Base-by-base conservation (phyloP, 768 basidiomycete genomes). In the Lepiota venenata region DNA sequence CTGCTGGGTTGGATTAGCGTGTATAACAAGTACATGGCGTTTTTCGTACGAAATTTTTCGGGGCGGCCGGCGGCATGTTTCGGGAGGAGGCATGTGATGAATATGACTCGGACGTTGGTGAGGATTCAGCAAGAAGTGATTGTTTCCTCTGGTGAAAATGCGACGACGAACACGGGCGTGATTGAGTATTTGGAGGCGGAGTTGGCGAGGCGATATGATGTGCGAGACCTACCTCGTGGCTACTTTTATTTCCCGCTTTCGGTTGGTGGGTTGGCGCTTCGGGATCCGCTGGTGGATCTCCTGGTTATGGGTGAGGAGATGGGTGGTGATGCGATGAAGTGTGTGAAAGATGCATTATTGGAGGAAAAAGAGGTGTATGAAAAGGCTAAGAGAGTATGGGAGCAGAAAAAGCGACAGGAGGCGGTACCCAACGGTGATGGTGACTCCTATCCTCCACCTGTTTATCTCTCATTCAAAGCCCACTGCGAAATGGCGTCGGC, bases 11-110 rank as follows among this genome's bases (percentile, higher is more conserved):
- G 70, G 67, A 64, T 72, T 2, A 71, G 72, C 43, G 65, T 61
- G 5, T 71, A 68, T 49, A 75, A 74, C 65, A 71, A 70, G 61
- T 74, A 74, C 57, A 68, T 71, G 65, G 66, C 63, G 29, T 73
- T 73, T 60, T 67, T 74, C 55, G 55, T 64, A 8, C 62, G 71
- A 8, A 72, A 72, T 50, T 71, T 72, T 47, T 70, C 69, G 14
- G 69, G 71, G 0, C 49, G 61, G n/a, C 71, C 72, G 1, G 66
- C 71, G 1, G 58, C 60, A 2, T 72, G 67, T 40, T 71, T 72
- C 47, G 71, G 71, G 4, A 50, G 59, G 15, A 63, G 55, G 1
- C 71, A 69, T 39, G 45, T 70, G 21, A 60, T 65, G 38, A 71
- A 71, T 20, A 57, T 72, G 46, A 59, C 71, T 39, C 56, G 62